A percentile compares a stretch with the other conserved stretches of the same genome.
Conservation (phyloP, 345 rosid genomes). For the Conringia planisiliqua region DNA sequence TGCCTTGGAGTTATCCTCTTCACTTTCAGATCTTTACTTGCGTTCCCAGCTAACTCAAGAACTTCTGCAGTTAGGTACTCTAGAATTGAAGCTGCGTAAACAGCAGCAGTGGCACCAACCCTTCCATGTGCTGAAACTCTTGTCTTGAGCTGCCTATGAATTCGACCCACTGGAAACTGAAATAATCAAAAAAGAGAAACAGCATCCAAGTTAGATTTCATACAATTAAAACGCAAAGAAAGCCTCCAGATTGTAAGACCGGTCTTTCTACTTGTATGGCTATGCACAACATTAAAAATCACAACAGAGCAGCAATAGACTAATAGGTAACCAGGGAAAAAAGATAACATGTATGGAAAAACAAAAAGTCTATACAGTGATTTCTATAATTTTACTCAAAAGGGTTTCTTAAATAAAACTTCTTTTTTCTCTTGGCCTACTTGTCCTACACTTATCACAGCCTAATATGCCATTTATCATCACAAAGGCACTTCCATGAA, state of each 20-base stretch:
- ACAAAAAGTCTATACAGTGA: not conserved
- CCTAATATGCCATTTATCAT: not conserved
- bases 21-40: conserved; percentile 79
- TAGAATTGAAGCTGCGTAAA: conserved; percentile 67
- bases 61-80: conserved; percentile 81
- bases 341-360: not conserved
- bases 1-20: conserved; percentile 70
- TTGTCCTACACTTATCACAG: not conserved
- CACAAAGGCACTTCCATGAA: not conserved
- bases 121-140: conserved; percentile 61
- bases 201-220: not conserved
- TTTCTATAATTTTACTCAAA: not conserved
- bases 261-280: not conserved
- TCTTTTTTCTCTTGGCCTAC: not conserved
- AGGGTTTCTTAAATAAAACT: not conserved
- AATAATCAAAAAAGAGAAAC: not conserved
- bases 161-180: conserved; percentile 79
- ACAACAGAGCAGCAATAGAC: not conserved
- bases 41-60: conserved; percentile 73
- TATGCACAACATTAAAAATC: not conserved
- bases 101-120: conserved; percentile 87
- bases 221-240: not conserved
- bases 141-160: conserved; percentile 67
- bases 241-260: not conserved
- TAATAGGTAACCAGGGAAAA: not conserved